Evolutionary conservation across 1,284 basidiomycete species (phyloP), one percentile per base, ranked within the genome.

Genomic region (Porodaedalea pini): DNA sequence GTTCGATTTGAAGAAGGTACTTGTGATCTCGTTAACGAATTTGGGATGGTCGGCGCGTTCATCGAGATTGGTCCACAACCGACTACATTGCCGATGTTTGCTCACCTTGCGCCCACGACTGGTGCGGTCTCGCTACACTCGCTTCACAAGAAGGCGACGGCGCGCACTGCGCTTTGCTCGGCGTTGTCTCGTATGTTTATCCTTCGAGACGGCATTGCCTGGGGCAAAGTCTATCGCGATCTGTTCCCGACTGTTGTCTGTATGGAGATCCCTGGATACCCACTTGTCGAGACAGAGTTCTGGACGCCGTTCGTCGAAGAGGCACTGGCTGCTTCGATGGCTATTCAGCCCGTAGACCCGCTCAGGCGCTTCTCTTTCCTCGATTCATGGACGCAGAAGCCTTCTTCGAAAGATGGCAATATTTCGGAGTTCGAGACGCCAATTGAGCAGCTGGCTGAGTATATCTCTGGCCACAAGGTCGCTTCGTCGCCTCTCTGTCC

Each of bases 41-140:
- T 69, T 4, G 70, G 67, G 17, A 63, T 72, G 32, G 65, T 77
- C 13, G 71, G 73, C n/a, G 72, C 72, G 0, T 88, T 81, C 79
- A 73, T 89, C 5, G 86, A 89, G 65, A 73, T 88, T 39, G 82
- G 86, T 3, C 83, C 86, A 8, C 82, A 86, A 62, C 70, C 79
- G 0, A 76, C 76, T 2, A 77, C 77, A 17, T 68, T 86, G 2
- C 77, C 83, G 0, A 79, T 86, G 76, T 64, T 89, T 4, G 76
- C 72, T 8, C 75, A 73, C 50, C 61, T 72, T n/a, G 58, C 64
- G 23, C 56, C 78, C 13, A 64, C 71, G 3, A 61, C 66, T 29
- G 65, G 66, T 17, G 58, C 68, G 0, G 29, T 76, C 6, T 72
- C 75, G 11, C 68, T 86, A 29, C 70, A 75, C 0, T 81, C 84